These are phyloP conservation scores for Nothophaeocryptopus gaeumannii DNA, from an alignment of 2,329 filamentous ascomycete genomes.

Conservation along the genomic window DNA sequence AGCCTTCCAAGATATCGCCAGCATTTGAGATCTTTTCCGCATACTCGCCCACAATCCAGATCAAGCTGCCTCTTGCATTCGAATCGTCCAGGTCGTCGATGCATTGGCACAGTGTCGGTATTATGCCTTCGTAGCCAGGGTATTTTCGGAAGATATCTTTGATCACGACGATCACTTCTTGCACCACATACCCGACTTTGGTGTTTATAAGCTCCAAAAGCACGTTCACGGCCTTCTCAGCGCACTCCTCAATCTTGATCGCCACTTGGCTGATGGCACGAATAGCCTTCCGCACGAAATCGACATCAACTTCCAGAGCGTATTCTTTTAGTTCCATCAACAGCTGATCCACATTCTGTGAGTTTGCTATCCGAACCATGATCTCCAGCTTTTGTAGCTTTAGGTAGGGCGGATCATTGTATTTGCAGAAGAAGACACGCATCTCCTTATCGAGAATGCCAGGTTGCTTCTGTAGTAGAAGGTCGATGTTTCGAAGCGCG, in stretches of 20 bases:
- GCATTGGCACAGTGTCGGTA: conserved; percentile 90
- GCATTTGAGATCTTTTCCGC: conserved; percentile 99
- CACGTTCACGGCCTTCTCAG: conserved; percentile 92
- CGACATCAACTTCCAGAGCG: conserved; percentile 97
- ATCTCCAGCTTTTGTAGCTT: conserved; percentile 98
- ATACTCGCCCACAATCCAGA: conserved; percentile 99
- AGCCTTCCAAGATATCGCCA: conserved; percentile 86
- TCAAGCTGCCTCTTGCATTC: conserved; percentile 81
- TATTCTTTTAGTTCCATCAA: conserved; percentile 95
- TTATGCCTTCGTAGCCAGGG: conserved; percentile 95
- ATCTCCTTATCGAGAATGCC: conserved; percentile 97
- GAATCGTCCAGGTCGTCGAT: conserved; percentile 97
- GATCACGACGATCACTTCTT: conserved; percentile 97
- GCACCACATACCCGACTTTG: conserved; percentile 98
- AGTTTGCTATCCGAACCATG: conserved; percentile 98
- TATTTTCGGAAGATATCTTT: conserved; percentile 98
- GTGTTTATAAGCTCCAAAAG: conserved; percentile 91
- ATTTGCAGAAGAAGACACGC: conserved; percentile 99
- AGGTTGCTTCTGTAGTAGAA: conserved; percentile 90
- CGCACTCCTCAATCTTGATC: conserved; percentile 95
- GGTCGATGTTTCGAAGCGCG: conserved; percentile 90
- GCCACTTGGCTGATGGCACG: conserved; percentile 96
- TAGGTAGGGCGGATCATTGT: conserved; percentile 96
- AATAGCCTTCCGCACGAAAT: conserved; percentile 90
- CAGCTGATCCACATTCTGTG: conserved; percentile 92